phyloP scores from a whole-genome alignment of 345 rosid species.

The Populus nigra region DNA sequence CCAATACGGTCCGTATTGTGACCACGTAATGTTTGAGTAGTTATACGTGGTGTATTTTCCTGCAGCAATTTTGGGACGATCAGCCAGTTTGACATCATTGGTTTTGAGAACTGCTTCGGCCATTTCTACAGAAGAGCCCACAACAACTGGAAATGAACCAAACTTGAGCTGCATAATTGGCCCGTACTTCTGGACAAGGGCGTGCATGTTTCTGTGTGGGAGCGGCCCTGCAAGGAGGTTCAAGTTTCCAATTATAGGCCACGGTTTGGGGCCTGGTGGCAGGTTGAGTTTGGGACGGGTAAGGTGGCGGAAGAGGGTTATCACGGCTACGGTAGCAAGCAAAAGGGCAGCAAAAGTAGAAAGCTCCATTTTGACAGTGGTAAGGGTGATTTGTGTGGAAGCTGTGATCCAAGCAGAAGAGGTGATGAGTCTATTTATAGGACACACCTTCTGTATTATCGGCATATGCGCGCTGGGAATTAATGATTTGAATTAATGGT shows the following conservation, averaged over 20 bases:
- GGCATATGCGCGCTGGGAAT: too few species aligned
- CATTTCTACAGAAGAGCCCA: slow-evolving; percentile 52
- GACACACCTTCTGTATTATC: too few species aligned
- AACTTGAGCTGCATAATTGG: slow-evolving; percentile 54
- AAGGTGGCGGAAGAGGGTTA: slow-evolving; percentile 36
- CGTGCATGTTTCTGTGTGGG: slow-evolving; percentile 59
- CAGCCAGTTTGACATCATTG: slow-evolving; percentile 41
- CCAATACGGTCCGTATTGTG: slow-evolving; percentile 67
- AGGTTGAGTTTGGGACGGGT: slow-evolving; percentile 38
- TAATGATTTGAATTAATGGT: too few species aligned
- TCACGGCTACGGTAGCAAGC: slow-evolving; percentile 31
- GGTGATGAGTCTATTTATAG: too few species aligned
- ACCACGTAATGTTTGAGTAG: slow-evolving; percentile 58
- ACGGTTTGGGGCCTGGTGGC: slow-evolving; percentile 62
- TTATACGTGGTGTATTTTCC: slow-evolving; percentile 68
- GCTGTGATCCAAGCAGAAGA: too few species aligned
- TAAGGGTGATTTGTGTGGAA: neutral
- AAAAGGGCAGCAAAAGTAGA: slow-evolving; percentile 19
- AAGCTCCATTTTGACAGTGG: neutral
- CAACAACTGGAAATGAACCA: slow-evolving; percentile 52
- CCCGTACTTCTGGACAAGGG: slow-evolving; percentile 54
- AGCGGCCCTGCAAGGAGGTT: slow-evolving; percentile 51
- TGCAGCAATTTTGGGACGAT: slow-evolving; percentile 50
- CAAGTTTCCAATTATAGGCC: slow-evolving; percentile 71
- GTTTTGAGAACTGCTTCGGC: slow-evolving; percentile 53